Evolutionary conservation across 139 green algal species (phyloP).

Genomic region (Closterium sp.): DNA sequence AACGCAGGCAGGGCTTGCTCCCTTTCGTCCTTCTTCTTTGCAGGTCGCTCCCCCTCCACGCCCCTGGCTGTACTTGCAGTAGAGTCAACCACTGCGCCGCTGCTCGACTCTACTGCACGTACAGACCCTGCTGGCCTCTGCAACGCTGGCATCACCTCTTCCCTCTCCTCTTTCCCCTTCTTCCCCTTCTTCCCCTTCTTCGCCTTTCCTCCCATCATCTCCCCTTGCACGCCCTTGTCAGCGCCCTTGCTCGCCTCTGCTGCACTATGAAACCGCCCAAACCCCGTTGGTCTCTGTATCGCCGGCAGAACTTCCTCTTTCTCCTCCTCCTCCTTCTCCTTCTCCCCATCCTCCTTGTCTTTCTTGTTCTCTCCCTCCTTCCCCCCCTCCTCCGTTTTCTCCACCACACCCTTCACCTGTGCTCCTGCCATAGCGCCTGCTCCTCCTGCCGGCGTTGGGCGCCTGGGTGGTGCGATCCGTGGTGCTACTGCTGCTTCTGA

Average conservation of each 20-base stretch:
- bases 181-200: not conserved
- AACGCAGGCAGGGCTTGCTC: not conserved
- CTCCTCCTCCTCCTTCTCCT: not conserved
- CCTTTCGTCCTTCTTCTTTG: not conserved
- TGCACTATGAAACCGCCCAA: not conserved
- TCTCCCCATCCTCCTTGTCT: not conserved
- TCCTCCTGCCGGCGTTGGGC: not conserved
- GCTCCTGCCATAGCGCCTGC: not conserved
- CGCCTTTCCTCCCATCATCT: not conserved
- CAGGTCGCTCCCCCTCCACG: not conserved
- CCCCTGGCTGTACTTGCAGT: no score
- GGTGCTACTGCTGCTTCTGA: not conserved
- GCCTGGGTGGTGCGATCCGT: not conserved
- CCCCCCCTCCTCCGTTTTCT: not conserved
- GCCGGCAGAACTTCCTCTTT: not conserved
- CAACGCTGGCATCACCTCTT: not conserved
- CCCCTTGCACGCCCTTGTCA: no score
- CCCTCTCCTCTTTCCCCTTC: not conserved
- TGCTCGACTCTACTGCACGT: not conserved
- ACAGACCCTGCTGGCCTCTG: not conserved
- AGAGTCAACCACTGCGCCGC: not conserved
- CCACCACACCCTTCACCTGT: not conserved
- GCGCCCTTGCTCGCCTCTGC: no score
- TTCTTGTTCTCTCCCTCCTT: not conserved
- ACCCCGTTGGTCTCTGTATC: not conserved